Percentiles rank a stretch among this genome's conserved stretches.
Conservation (phyloP, 2,329 filamentous ascomycete species). For the Dactylellina leptospora region DNA sequence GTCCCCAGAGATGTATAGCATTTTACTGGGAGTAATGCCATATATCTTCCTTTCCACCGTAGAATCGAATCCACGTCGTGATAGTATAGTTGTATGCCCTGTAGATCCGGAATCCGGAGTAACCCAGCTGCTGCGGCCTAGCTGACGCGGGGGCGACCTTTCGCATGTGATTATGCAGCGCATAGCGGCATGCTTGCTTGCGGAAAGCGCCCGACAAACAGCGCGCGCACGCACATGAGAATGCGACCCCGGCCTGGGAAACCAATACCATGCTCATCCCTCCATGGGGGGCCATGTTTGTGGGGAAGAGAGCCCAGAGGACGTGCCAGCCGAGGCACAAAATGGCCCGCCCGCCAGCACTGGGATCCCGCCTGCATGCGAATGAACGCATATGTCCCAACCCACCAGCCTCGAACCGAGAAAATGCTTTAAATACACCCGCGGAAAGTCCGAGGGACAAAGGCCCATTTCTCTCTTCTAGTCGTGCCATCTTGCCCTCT, state of each 20-base stretch:
- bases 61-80: background rate
- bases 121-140: too few relatives aligned
- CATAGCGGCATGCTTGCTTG: background rate
- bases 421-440: slow-evolving; percentile 15
- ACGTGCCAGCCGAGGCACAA: slow-evolving; percentile 48
- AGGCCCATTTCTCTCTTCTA: slow-evolving; percentile 17
- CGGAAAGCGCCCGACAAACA: slow-evolving; percentile 17
- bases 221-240: slow-evolving; percentile 4
- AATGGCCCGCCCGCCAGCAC: background rate
- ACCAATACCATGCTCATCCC: background rate
- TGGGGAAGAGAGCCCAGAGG: background rate
- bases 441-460: slow-evolving; percentile 4
- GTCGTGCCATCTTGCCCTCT: background rate
- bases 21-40: background rate
- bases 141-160: too few relatives aligned
- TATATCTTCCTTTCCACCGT: background rate
- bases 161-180: background rate
- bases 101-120: too few relatives aligned
- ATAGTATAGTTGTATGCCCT: too few relatives aligned
- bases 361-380: slow-evolving; percentile 1
- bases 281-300: background rate
- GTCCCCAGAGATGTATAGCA: background rate
- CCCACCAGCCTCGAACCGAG: slow-evolving; percentile 3
- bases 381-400: background rate
- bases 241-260: background rate